These are phyloP conservation scores for Colletotrichum limetticola DNA, from an alignment of 2,329 filamentous ascomycete genomes.

Conservation along the genomic window DNA sequence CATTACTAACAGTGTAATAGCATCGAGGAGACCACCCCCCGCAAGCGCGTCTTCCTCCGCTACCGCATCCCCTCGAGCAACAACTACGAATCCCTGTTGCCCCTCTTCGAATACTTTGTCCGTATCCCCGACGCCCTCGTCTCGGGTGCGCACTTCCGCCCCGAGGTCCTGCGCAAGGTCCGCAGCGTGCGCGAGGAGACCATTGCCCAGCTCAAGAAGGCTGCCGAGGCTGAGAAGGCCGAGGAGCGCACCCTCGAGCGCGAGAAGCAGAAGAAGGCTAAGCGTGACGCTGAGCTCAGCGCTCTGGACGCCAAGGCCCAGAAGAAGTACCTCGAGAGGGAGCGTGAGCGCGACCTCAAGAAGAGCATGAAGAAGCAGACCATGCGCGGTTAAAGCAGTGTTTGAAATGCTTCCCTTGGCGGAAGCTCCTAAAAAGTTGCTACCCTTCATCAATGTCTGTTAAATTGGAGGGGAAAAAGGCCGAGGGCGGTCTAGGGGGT, in stretches of 20 bases:
- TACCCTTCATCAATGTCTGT: neutral
- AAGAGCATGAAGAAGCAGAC: constrained; percentile 66
- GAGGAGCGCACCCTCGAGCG: constrained; percentile 80
- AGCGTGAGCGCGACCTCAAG: constrained; percentile 78
- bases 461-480: neutral
- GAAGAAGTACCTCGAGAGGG: constrained; percentile 85
- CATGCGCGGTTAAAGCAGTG: constrained; percentile 54
- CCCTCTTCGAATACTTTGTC: constrained; percentile 84
- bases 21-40: constrained; percentile 83
- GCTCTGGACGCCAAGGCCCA: constrained; percentile 83
- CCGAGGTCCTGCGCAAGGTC: constrained; percentile 89
- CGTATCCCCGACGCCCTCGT: constrained; percentile 87
- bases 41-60: constrained; percentile 87
- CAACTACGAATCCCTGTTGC: constrained; percentile 73
- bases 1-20: constrained; percentile 53
- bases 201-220: constrained; percentile 81
- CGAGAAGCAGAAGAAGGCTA: constrained; percentile 84
- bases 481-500: neutral
- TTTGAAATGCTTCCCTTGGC: neutral
- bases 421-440: constrained; percentile 2
- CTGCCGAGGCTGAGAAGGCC: constrained; percentile 81
- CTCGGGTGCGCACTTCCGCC: constrained; percentile 82
- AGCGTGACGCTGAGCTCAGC: constrained; percentile 85
- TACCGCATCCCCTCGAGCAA: constrained; percentile 74
- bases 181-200: constrained; percentile 82